Percentiles rank a stretch among this genome's conserved stretches.
phyloP scores from a whole-genome alignment of 805 yeast species.

The Metschnikowia dekortorum region DNA sequence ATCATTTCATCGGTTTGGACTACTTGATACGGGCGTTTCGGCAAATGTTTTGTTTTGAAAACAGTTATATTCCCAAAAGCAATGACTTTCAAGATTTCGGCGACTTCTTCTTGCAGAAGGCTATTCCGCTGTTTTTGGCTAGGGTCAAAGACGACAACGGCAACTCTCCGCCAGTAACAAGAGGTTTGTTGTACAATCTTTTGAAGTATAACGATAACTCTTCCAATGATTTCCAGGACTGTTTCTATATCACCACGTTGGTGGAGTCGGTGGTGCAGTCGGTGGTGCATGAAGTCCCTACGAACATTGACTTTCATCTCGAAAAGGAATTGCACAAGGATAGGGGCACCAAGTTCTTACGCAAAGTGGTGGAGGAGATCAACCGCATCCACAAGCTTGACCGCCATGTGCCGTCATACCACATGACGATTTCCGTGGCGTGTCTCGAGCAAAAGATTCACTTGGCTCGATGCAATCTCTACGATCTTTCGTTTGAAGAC shows the following conservation, averaged over 20 bases:
- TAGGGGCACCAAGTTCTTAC: constrained; percentile 17
- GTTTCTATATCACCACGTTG: constrained; percentile 57
- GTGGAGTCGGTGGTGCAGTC: constrained; percentile 48
- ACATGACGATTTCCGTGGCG: constrained; percentile 48
- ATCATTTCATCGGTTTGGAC: constrained; percentile 65
- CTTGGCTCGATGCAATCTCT: constrained; percentile 53
- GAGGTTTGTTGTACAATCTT: constrained; percentile 61
- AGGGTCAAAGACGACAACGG: constrained; percentile 59
- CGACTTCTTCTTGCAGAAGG: constrained; percentile 62
- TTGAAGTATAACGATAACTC: constrained; percentile 83
- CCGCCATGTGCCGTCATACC: constrained; percentile 78
- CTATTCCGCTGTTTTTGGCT: constrained; percentile 61
- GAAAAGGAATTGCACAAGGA: constrained; percentile 4
- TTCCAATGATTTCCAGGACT: constrained; percentile 71
- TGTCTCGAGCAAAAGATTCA: constrained; percentile 58
- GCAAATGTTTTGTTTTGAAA: constrained; percentile 66
- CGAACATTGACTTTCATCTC: constrained; percentile 11
- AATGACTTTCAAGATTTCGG: constrained; percentile 77
- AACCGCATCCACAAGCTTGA: constrained; percentile 76
- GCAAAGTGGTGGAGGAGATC: constrained; percentile 53
- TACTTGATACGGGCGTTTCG: constrained; percentile 71
- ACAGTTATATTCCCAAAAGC: constrained; percentile 59
- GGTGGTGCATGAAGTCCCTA: constrained; percentile 17
- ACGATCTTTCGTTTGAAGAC: constrained; percentile 50
- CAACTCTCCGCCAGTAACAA: constrained; percentile 52